Evolutionary conservation across 345 rosid species (phyloP), one percentile per base, ranked within the genome.

Genomic region (Lepidium didymum): DNA sequence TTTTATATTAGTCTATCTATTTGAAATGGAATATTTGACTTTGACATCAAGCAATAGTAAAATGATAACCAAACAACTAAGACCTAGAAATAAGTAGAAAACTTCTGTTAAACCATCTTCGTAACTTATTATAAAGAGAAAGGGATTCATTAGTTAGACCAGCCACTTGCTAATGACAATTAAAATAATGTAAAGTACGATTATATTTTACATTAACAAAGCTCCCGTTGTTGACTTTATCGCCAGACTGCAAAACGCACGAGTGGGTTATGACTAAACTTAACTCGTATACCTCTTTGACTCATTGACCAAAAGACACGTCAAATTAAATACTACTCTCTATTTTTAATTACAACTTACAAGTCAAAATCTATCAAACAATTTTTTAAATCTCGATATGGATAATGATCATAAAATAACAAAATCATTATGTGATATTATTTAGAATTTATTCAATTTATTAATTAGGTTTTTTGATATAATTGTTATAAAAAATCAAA

Each of bases 151-250:
- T 49, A 56, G 66, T 10, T 38, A 29, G 27, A 46, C 6, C 29
- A 56, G 41, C 35, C 38, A 56, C 64, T 71, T 36, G 62, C 56
- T 63, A 3, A 56, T 64, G 35, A 9, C 59, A 64, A 13, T 52
- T 64, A 47, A 29, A 46, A 29, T 72, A 66, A 58, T 58, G 55
- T 58, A 56, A 63, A 46, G 70, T 72, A 72, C 37, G 3, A 37
- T 38, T 55, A 56, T 21, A 37, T 55, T 43, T 46, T 56, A 72
- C 14, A 56, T 66, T 55, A 59, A 19, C 56, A 66, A 66, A 58
- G 72, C 72, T 73, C 67, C 55, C 62, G 18, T 73, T 43, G 62
- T 73, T 73, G 77, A 73, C 77, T 59, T 59, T 42, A 67, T 67
- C 68, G 52, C 67, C 67, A 73, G 55, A 50, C 50, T 58, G 27